Base-by-base conservation (phyloP, 2,329 filamentous ascomycete genomes). In the Microsporum ferrugineum region DNA sequence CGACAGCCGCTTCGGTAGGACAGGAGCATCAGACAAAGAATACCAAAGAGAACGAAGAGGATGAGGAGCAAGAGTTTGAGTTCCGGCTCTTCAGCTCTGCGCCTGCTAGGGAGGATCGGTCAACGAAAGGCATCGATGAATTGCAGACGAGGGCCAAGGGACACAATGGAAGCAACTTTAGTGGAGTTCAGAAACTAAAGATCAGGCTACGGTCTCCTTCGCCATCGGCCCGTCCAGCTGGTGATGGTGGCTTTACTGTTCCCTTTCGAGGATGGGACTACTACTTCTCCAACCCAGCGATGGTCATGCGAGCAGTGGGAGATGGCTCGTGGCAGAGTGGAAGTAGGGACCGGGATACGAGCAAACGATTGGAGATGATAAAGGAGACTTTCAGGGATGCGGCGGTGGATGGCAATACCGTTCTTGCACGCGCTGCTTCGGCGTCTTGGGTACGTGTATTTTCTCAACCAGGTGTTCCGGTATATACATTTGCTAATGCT, bases 31-130 rank as follows among this genome's bases (percentile, higher is more conserved):
- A 17, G 36, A 47, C 58, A 5, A 58, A 61, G 43, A 47, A 60
- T 59, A 53, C 61, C 34, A 38, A 53, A 57, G 55, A 55, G 27
- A 45, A 62, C 12, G 59, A 61, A 57, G 60, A 62, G 10, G 72
- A 73, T 1, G 72, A 75, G 36, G 75, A 77, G 60, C 72, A 75
- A 60, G 75, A 76, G 63, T 77, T 76, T 60, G 75, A 76, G 58
- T 77, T 77, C 63, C 71, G 75, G 5, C 63, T 77, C 12, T 77
- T 77, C 67, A 73, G 69, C 49, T 70, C 69, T 1, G 70, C 71
- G 2, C 7, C 60, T n/a, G 12, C 51, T 3, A 31, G 5, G 10
- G 17, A 55, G 51, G n/a, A 17, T 5, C 39, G 23, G 27, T 39
- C 58, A 17, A 55, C 57, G n/a, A 27, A 47, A 5, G 3, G n/a